Percentiles rank a stretch among this genome's conserved stretches.
phyloP scores from a whole-genome alignment of 345 rosid species.

The Syzygium jambos region DNA sequence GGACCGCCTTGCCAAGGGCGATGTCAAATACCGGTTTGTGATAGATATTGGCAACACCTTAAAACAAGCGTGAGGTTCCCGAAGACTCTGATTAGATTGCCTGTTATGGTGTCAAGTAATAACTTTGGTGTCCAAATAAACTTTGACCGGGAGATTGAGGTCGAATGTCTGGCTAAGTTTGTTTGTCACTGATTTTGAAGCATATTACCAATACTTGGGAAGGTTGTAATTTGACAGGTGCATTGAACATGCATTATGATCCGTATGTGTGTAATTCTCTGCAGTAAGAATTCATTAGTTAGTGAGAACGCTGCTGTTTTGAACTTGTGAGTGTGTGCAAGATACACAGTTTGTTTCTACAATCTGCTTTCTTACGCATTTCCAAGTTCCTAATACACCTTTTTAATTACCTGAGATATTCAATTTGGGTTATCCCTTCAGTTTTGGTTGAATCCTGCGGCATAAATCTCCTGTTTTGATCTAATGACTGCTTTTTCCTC shows the following conservation, averaged over 20 bases:
- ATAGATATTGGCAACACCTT: conserved; percentile 24
- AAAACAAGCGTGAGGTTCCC: neutral
- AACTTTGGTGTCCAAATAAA: neutral
- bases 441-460: neutral
- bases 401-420: neutral
- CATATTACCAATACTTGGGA: neutral
- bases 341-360: neutral
- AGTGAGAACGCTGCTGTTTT: neutral
- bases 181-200: neutral
- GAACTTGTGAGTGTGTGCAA: neutral
- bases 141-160: neutral
- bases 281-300: neutral
- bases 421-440: neutral
- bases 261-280: neutral
- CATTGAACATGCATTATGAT: neutral
- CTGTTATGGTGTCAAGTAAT: neutral
- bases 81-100: neutral
- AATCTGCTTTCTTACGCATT: neutral
- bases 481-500: neutral
- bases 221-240: neutral
- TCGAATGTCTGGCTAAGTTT: neutral
- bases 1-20: conserved; percentile 22
- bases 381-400: neutral
- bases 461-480: neutral
- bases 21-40: conserved; percentile 34